A percentile compares a stretch with the other conserved stretches of the same genome.
Conservation (phyloP, 176 grass and related monocot genomes). For the Saccharum spontaneum region DNA sequence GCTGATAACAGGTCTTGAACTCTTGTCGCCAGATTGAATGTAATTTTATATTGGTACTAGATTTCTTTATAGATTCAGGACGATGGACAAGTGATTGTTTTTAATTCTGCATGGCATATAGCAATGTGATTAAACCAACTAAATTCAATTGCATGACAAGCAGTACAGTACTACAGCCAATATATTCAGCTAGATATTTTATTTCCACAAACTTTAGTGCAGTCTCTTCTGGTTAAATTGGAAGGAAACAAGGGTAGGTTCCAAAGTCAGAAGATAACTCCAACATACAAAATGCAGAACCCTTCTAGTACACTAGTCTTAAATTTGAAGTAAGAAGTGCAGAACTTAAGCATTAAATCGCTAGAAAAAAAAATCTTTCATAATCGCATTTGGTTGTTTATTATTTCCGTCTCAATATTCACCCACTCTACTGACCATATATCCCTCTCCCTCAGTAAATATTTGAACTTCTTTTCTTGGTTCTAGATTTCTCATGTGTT, state of each 20-base stretch:
- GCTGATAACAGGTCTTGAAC: neutral
- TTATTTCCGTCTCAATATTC: neutral
- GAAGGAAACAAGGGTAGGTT: neutral
- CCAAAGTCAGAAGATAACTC: neutral
- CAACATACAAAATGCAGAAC: neutral
- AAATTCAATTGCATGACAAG: constrained; percentile 4
- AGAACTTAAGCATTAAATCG: neutral
- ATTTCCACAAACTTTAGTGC: neutral
- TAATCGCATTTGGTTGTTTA: neutral
- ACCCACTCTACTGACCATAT: neutral
- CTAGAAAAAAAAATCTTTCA: neutral
- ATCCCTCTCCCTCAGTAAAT: neutral
- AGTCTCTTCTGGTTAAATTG: neutral
- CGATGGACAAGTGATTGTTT: neutral
- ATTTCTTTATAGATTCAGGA: neutral
- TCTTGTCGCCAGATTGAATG: neutral
- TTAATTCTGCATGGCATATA: constrained; percentile 6
- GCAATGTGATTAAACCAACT: constrained; percentile 8
- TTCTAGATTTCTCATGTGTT: neutral
- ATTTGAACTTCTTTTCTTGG: neutral
- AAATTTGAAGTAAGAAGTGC: neutral
- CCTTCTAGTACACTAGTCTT: neutral
- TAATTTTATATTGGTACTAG: neutral
- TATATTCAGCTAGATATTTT: neutral
- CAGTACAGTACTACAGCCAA: neutral